Evolutionary conservation across 371 early-diverging fungal genomes (phyloP), one percentile per base, ranked within the genome.

Genomic region (Haplosporangium sp.): DNA sequence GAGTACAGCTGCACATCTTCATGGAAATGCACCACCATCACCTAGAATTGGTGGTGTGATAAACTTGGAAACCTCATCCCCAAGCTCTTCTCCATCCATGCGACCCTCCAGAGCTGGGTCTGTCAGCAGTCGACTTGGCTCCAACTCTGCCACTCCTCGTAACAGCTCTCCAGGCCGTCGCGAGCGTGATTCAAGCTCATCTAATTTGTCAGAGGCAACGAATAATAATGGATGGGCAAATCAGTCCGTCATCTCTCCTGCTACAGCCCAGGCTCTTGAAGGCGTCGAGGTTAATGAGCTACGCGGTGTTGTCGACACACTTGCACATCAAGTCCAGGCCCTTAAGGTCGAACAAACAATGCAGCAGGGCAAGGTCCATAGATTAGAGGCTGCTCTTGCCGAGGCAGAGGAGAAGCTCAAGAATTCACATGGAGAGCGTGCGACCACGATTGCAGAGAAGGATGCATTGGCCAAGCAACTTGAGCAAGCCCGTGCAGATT

Each of bases 251-350:
- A 78, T 78, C 57, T 78, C 79, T 19, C 62, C 74, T 20, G 74
- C 79, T 0, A 74, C 79, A 0, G 79, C 79, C 0, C 71, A 67
- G 57, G 79, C 79, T 10, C 71, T 78, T 5, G 71, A 78, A 35
- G 79, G 79, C 4, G 74, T 78, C 4, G 79, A 78, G 37, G 68
- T 71, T 15, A 73, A 78, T 47, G 79, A 78, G 58, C 71, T 78
- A 9, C 70, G 71, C 10, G 74, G 71, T 0, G 79, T 78, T 48
- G 79, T 78, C 27, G 79, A 78, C 4, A 78, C 79, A 3, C 44
- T 78, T 17, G 79, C 79, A 6, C 79, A 74, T 47, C 79, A 78
- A 53, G 79, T 78, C 2, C 79, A 78, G 48, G 74, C 79, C 1
- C 68, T 78, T 47, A 78, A 78, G 61, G 68, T 74, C 20, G 79